Base-by-base conservation (phyloP, 2,329 filamentous ascomycete genomes). In the Fusarium staphyleae region DNA sequence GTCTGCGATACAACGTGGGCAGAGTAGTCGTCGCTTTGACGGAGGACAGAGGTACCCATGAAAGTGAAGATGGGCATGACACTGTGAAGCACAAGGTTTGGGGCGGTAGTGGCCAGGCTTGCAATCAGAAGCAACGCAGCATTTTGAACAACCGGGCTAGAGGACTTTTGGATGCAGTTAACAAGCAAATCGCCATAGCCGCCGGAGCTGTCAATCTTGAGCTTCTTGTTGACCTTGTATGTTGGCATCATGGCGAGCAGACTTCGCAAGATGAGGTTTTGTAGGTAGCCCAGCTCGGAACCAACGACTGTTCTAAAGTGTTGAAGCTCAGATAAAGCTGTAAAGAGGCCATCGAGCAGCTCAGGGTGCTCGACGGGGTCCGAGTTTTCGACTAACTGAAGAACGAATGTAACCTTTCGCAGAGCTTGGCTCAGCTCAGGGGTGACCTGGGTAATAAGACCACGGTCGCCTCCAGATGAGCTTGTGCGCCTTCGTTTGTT, bases 1-100 rank as follows among this genome's bases (percentile, higher is more conserved):
- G 95, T 98, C 77, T 91, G 92, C 66, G 96, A 91, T 52, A 97
- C 93, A 26, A 99, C 93, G 71, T 96, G 91, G 11, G 93, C 92
- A 16, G 95, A 98, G 75, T 97, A 98, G 66, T 98, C 93, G 67
- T 99, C 96, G 65, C 91, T 91, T 75, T 97, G 93, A 41, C 90
- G 87, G 42, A 99, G 82, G 15, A 97, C 88, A 3, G 91, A 96
- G 35, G 88, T 89, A 34, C 93, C 92, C 88, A 98, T 97, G 71
- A 98, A 97, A 0, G 95, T 98, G 76, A 99, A 99, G 45, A 99
- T 93, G 11, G 95, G 95, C 95, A 99, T 99, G 47, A 99, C 91
- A 65, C 92, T 97, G 75, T 99, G 93, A 51, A 99, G 81, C 3
- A 99, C 91, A 40, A 96, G 78, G 71, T 96, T 93, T 0, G 96